phyloP scores from a whole-genome alignment of 2,329 filamentous ascomycete genomes.

The Alternaria sp. region DNA sequence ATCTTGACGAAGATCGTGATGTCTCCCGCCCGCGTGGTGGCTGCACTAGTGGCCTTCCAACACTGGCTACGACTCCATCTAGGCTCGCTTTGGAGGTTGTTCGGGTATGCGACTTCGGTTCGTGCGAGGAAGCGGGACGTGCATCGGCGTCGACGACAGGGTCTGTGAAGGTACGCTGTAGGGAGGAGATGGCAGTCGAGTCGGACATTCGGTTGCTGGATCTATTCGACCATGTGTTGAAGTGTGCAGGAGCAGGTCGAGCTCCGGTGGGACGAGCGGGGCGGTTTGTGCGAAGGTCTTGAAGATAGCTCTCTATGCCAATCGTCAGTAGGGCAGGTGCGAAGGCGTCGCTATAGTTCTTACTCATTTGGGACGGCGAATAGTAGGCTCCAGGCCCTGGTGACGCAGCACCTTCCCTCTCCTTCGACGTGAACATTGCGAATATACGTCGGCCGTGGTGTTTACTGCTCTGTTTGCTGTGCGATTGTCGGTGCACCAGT shows the following conservation, averaged over 20 bases:
- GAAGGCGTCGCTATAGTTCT: constrained; percentile 19
- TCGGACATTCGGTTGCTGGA: constrained; percentile 29
- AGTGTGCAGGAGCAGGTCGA: constrained; percentile 65
- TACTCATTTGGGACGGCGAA: constrained; percentile 49
- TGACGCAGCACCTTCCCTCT: constrained; percentile 44
- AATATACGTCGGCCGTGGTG: constrained; percentile 13
- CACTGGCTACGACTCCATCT: constrained; percentile 30
- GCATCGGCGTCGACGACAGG: constrained; percentile 28
- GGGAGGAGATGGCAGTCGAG: constrained; percentile 32
- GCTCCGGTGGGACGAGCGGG: constrained; percentile 73
- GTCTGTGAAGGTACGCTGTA: constrained; percentile 36
- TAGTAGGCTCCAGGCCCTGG: constrained; percentile 46
- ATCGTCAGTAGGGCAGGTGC: constrained; percentile 23
- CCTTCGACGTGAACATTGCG: constrained; percentile 42
- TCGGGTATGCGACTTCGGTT: constrained; percentile 37
- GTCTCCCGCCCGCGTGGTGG: constrained; percentile 51
- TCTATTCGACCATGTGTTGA: constrained; percentile 47
- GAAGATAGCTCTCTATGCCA: constrained; percentile 68
- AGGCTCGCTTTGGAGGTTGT: constrained; percentile 40
- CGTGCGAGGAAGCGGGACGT: constrained; percentile 22
- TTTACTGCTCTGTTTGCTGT: constrained; percentile 24
- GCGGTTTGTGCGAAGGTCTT: constrained; percentile 72
- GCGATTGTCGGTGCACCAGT: not conserved
- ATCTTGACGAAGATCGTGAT: constrained; percentile 45
- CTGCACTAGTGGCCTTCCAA: constrained; percentile 44